These are phyloP conservation scores for Ophiostoma ips DNA, from an alignment of 2,329 filamentous ascomycete genomes.

Conservation along the genomic window DNA sequence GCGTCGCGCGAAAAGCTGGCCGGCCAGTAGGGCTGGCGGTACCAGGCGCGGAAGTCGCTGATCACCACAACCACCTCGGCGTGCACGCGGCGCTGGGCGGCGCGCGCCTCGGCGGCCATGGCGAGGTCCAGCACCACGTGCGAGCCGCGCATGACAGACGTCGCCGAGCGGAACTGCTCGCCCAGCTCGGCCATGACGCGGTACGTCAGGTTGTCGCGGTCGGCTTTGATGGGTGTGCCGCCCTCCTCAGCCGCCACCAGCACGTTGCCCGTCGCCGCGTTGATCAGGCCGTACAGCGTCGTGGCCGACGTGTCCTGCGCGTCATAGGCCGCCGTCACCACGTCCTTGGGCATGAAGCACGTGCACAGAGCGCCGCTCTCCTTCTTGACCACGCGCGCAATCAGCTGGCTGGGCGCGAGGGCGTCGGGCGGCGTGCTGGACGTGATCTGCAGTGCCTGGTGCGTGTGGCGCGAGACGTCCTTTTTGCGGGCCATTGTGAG, in stretches of 20 bases:
- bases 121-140: constrained; percentile 1
- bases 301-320: not conserved
- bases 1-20: constrained; percentile 1
- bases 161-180: not conserved
- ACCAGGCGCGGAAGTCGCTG: not conserved
- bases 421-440: constrained; percentile 42
- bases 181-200: not conserved
- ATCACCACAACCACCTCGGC: constrained; percentile 1
- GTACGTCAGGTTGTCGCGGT: not conserved
- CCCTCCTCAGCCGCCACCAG: not conserved
- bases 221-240: not conserved
- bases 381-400: constrained; percentile 61
- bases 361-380: constrained; percentile 1
- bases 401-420: constrained; percentile 47
- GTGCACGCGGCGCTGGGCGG: not conserved
- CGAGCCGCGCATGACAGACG: constrained; percentile 1
- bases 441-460: constrained; percentile 63
- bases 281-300: not conserved
- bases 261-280: not conserved
- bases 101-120: not conserved
- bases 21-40: constrained; percentile 1
- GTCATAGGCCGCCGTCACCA: not conserved
- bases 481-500: constrained; percentile 49
- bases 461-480: constrained; percentile 49
- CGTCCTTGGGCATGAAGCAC: not conserved